Evolutionary conservation across 192 early-diverging fungal species (phyloP).

Genomic region (Chytriomyces confervae): DNA sequence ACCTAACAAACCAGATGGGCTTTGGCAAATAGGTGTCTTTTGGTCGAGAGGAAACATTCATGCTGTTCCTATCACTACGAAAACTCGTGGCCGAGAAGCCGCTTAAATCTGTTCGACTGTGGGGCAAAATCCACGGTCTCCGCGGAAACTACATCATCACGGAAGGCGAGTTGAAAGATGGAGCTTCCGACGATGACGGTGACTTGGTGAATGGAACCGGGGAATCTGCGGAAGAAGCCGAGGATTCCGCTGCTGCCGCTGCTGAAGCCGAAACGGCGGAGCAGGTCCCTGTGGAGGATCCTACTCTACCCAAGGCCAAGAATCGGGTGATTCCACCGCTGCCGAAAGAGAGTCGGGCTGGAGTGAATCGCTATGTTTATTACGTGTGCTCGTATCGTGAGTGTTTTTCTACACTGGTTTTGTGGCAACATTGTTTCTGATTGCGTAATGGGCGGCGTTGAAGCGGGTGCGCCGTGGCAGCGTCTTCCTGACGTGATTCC

Average conservation of each 20-base stretch:
- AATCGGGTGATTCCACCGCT: slow-evolving; percentile 42
- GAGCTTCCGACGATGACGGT: slow-evolving; percentile 57
- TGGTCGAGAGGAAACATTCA: slow-evolving; percentile 62
- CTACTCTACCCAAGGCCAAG: slow-evolving; percentile 33
- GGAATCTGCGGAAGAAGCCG: slow-evolving; percentile 25
- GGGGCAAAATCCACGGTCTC: slow-evolving; percentile 60
- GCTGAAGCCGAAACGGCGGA: slow-evolving; percentile 30
- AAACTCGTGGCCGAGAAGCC: slow-evolving; percentile 57
- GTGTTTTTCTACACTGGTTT: slow-evolving; percentile 8
- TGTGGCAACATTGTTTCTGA: not conserved
- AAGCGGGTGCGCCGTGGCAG: slow-evolving; percentile 60
- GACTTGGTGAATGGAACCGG: slow-evolving; percentile 42
- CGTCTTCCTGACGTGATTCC: slow-evolving; percentile 64
- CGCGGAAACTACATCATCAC: slow-evolving; percentile 57
- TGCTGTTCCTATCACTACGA: slow-evolving; percentile 60
- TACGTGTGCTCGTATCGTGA: slow-evolving; percentile 60
- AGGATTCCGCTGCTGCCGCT: slow-evolving; percentile 17
- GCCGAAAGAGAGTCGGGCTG: slow-evolving; percentile 50
- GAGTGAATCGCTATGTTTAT: slow-evolving; percentile 68
- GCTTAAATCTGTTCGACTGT: slow-evolving; percentile 62
- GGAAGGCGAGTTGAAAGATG: slow-evolving; percentile 61
- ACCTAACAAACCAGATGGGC: slow-evolving; percentile 5
- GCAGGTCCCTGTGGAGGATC: slow-evolving; percentile 33
- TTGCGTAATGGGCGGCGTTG: not conserved
- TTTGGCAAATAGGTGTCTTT: slow-evolving; percentile 50